A percentile compares a stretch with the other conserved stretches of the same genome.
Conservation (phyloP, 352 stramenopile genomes). For the Globisporangium spinosum region DNA sequence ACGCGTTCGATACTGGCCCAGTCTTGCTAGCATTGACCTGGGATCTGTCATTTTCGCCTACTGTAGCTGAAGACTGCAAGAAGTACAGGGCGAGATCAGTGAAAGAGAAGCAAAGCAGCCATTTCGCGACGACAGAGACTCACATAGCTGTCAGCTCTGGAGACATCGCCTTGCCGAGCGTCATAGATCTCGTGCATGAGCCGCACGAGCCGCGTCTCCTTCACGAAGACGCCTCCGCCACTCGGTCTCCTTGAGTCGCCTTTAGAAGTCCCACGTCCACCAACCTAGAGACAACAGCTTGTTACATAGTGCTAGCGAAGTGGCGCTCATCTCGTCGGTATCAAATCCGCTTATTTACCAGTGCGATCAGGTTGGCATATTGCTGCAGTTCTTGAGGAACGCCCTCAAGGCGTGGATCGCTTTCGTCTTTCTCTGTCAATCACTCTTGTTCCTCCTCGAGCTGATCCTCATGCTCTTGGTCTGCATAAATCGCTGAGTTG, state of each 20-base stretch:
- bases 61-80: not conserved
- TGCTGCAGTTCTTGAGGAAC: constrained; percentile 17
- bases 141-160: constrained; percentile 16
- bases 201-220: constrained; percentile 42
- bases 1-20: constrained; percentile 13
- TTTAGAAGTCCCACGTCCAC: not conserved
- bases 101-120: too few species aligned
- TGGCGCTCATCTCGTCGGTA: not conserved
- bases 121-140: constrained; percentile 5
- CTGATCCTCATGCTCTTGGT: not conserved
- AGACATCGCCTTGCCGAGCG: constrained; percentile 34
- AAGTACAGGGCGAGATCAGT: not conserved
- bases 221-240: constrained; percentile 26
- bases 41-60: not conserved
- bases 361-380: constrained; percentile 33
- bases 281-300: not conserved
- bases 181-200: constrained; percentile 78
- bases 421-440: not conserved
- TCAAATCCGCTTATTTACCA: constrained; percentile 28
- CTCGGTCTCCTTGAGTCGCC: not conserved
- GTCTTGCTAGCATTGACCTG: constrained; percentile 1
- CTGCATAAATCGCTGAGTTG: not conserved
- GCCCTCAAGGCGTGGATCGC: not conserved
- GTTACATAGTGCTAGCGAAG: not conserved
- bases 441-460: not conserved